Conservation (phyloP, 352 stramenopile species). For the Pythium chondricola region DNA sequence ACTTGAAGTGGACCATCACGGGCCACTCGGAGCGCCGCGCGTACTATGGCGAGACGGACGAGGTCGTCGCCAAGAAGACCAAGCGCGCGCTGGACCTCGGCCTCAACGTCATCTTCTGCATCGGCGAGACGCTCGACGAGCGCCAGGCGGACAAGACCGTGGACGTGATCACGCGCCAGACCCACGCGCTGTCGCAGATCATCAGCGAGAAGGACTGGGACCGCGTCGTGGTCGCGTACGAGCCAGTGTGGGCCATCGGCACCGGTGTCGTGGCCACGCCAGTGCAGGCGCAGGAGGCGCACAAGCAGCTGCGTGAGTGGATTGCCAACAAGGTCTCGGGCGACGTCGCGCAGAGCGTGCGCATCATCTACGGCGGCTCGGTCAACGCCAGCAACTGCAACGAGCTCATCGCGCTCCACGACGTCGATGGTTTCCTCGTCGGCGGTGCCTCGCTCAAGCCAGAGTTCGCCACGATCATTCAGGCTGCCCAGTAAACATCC, state of each 20-base stretch:
- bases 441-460: conserved; percentile 91
- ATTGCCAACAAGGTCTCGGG: conserved; percentile 62
- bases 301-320: conserved; percentile 83
- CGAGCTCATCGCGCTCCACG: conserved; percentile 81
- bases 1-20: conserved; percentile 75
- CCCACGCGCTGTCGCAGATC: conserved; percentile 86
- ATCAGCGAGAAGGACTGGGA: conserved; percentile 80
- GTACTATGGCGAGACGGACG: conserved; percentile 90
- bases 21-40: conserved; percentile 91
- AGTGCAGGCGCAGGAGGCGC: conserved; percentile 91
- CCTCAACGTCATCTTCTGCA: conserved; percentile 95
- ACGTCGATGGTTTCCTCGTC: conserved; percentile 92
- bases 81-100: conserved; percentile 86
- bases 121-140: conserved; percentile 93
- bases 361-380: conserved; percentile 92
- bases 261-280: conserved; percentile 95
- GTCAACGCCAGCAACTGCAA: conserved; percentile 89
- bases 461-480: conserved; percentile 88
- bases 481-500: conserved; percentile 41
- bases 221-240: conserved; percentile 93
- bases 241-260: conserved; percentile 97
- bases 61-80: conserved; percentile 93
- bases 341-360: conserved; percentile 58
- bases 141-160: conserved; percentile 86
- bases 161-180: conserved; percentile 93